These are phyloP conservation scores for Alternaria sp. DNA, from an alignment of 2,329 filamentous ascomycete species.

Conservation along the genomic window DNA sequence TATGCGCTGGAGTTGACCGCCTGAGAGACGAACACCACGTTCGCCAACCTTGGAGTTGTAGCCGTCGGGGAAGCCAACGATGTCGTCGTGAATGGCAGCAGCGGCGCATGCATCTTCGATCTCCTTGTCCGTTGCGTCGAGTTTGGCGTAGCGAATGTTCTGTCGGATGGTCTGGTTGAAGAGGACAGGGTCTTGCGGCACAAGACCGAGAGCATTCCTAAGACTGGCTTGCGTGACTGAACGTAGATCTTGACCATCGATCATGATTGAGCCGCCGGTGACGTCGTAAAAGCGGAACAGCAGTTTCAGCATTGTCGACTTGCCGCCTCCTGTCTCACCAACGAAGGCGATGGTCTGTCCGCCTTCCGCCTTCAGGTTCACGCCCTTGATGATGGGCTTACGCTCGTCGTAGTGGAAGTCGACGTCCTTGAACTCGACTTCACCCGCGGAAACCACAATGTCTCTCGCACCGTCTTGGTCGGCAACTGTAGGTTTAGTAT, in stretches of 20 bases:
- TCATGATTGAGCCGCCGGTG: slow-evolving; percentile 59
- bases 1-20: slow-evolving; percentile 70
- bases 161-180: slow-evolving; percentile 70
- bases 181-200: slow-evolving; percentile 68
- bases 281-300: slow-evolving; percentile 68
- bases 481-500: slow-evolving; percentile 62
- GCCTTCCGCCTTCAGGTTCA: slow-evolving; percentile 57
- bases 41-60: slow-evolving; percentile 51
- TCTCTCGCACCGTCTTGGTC: slow-evolving; percentile 49
- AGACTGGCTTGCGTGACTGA: slow-evolving; percentile 64
- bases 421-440: slow-evolving; percentile 62
- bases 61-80: slow-evolving; percentile 60
- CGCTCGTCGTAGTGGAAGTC: slow-evolving; percentile 62
- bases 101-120: slow-evolving; percentile 66
- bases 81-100: slow-evolving; percentile 70
- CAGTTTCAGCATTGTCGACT: slow-evolving; percentile 67
- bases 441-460: slow-evolving; percentile 55
- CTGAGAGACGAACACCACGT: slow-evolving; percentile 59
- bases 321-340: slow-evolving; percentile 67
- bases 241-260: slow-evolving; percentile 67
- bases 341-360: slow-evolving; percentile 67
- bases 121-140: slow-evolving; percentile 66
- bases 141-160: slow-evolving; percentile 68
- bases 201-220: slow-evolving; percentile 65
- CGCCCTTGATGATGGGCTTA: slow-evolving; percentile 57